Base-by-base conservation (phyloP, 306 rosid species). In the Arachis stenosperma region DNA sequence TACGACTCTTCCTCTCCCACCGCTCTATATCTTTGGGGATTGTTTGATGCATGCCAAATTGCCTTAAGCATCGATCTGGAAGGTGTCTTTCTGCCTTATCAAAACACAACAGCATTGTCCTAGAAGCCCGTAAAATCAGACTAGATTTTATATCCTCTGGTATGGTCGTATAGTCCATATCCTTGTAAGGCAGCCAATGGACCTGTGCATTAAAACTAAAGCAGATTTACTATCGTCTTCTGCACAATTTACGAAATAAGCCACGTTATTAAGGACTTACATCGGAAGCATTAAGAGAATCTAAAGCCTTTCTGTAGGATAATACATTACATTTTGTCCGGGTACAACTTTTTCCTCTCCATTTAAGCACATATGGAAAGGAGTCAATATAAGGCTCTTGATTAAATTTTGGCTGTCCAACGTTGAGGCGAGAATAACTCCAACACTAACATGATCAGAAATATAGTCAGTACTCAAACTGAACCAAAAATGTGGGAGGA, bases 251-350 rank as follows among this genome's bases (percentile, higher is more conserved):
- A 36, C 67, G 57, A 61, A 64, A 69, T 52, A 63, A 54, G 62
- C 44, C 27, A 40, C 47, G 56, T 15, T 42, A 65, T 65, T 13
- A 72, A 61, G 41, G 69, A 83, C 96, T 82, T 86, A 86, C 98
- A 81, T 85, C 89, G 46, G 77, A 80, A 52, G 90, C 80, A 60
- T 85, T 82, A 81, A 92, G 92, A 61, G 86, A 88, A 79, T 88
- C 96, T 77, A 92, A 84, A 79, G 90, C 90, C 86, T 90, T 92
- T 71, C 96, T 87, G 78, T 92, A 92, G 65, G 92, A 79, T 44
- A 75, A 68, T 52, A 88, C 88, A 75, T 87, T 88, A 56, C 88
- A 82, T 58, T 85, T 90, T 42, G 89, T 86, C 69, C 96, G 80
- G 9, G 89, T 82, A 65, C 92, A 83, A 48, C 86, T 83, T 81